These are phyloP conservation scores for Mycena epipterygia DNA, from an alignment of 768 basidiomycete species.

Conservation along the genomic window DNA sequence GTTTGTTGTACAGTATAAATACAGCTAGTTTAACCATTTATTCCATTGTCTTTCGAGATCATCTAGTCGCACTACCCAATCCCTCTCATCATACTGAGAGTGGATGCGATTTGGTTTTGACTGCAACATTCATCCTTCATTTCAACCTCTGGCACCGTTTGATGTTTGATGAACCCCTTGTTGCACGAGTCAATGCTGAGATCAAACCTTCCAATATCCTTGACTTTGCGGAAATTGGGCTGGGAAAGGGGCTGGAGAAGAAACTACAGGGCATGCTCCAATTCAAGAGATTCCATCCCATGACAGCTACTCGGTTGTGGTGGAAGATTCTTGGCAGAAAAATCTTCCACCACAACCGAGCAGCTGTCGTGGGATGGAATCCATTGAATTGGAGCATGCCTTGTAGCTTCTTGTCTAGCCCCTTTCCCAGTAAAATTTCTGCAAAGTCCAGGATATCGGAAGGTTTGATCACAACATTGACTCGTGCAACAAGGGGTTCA, in stretches of 20 bases:
- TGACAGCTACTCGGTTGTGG: background rate
- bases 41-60: too few species aligned
- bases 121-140: conserved; percentile 13
- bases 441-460: conserved; percentile 10
- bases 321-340: conserved; percentile 2
- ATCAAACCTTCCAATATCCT: conserved; percentile 11
- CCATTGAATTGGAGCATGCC: conserved; percentile 19
- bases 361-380: conserved; percentile 8
- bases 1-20: too few species aligned
- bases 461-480: conserved; percentile 11
- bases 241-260: background rate
- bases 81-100: too few species aligned
- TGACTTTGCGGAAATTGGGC: conserved; percentile 2
- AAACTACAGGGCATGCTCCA: conserved; percentile 14
- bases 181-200: conserved; percentile 4
- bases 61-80: too few species aligned
- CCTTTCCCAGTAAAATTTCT: conserved; percentile 7
- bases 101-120: too few species aligned
- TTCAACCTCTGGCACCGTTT: conserved; percentile 8
- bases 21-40: too few species aligned
- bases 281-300: background rate
- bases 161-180: background rate
- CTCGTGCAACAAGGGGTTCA: conserved; percentile 9
- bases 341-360: too few species aligned
- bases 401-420: conserved; percentile 6